A percentile compares a stretch with the other conserved stretches of the same genome.
These are phyloP conservation scores for Penicilliopsis zonata DNA, from an alignment of 495 filamentous ascomycete genomes.

Conservation along the genomic window DNA sequence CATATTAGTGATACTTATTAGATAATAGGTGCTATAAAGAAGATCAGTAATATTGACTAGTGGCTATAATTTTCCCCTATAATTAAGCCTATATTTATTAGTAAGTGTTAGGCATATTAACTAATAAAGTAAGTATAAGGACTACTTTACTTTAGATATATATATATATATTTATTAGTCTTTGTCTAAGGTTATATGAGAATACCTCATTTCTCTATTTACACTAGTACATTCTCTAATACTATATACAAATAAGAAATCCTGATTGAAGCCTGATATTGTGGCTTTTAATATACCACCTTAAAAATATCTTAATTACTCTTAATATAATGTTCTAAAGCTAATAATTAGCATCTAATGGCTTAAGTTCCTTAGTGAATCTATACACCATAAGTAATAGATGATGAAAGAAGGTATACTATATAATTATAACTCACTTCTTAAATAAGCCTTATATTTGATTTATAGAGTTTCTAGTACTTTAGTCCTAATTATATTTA, in stretches of 20 bases:
- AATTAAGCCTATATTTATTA: slow-evolving; percentile 1
- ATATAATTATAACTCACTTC: slow-evolving; percentile 1
- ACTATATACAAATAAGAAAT: neutral
- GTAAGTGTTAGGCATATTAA: neutral
- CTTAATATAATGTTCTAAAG: neutral
- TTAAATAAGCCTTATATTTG: slow-evolving; percentile 1
- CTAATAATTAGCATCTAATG: neutral
- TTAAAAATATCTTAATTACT: neutral
- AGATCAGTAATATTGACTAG: neutral
- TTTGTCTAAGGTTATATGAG: neutral
- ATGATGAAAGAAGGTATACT: slow-evolving; percentile 1
- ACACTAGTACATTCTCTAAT: neutral
- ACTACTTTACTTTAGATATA: neutral
- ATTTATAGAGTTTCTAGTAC: no score
- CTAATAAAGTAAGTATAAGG: neutral
- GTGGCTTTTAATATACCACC: neutral
- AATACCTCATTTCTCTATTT: neutral
- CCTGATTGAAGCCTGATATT: neutral
- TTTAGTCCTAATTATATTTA: no score
- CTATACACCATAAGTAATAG: neutral
- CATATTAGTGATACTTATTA: neutral
- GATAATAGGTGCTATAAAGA: neutral
- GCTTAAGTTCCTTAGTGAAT: neutral
- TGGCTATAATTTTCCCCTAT: neutral
- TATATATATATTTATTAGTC: neutral